Percentiles rank a stretch among this genome's conserved stretches.
phyloP scores from a whole-genome alignment of 2,329 filamentous ascomycete species.

The Verticillium klebahnii region DNA sequence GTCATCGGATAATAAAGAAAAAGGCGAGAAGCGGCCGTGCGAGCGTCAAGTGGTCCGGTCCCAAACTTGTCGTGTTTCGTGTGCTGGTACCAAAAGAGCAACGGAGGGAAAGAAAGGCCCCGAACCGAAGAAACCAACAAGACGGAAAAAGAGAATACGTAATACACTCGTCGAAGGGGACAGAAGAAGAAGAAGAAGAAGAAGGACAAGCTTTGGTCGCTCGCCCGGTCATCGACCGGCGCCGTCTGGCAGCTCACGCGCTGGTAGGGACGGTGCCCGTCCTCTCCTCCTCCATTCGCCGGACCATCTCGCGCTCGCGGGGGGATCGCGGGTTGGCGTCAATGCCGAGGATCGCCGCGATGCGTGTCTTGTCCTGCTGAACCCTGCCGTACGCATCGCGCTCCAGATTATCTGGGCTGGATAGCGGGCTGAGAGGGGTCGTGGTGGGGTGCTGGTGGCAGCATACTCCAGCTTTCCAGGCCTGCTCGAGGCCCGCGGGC shows the following conservation, averaged over 20 bases:
- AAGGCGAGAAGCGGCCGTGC: not conserved
- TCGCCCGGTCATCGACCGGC: not conserved
- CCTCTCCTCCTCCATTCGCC: conserved; percentile 49
- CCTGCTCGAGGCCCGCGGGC: conserved; percentile 62
- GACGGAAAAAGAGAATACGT: conserved; percentile 5
- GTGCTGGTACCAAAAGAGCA: not conserved
- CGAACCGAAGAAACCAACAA: not conserved
- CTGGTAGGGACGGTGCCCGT: conserved; percentile 22
- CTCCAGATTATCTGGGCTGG: conserved; percentile 42
- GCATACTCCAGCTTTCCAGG: conserved; percentile 53
- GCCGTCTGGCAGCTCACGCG: conserved; percentile 18
- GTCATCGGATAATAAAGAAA: not conserved
- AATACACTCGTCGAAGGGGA: conserved; percentile 10
- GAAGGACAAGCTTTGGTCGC: not conserved
- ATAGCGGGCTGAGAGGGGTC: conserved; percentile 49
- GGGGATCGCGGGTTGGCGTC: conserved; percentile 54
- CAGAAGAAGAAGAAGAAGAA: conserved; percentile 4
- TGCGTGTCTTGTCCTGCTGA: conserved; percentile 53
- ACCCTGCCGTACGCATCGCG: conserved; percentile 33
- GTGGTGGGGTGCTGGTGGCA: conserved; percentile 31
- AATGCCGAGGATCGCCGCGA: conserved; percentile 58
- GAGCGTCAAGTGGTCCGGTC: not conserved
- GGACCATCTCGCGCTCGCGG: conserved; percentile 52
- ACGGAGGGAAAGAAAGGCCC: not conserved
- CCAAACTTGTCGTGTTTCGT: not conserved